Base-by-base conservation (phyloP, 208 protist genomes). In the Trypanosoma mega region DNA sequence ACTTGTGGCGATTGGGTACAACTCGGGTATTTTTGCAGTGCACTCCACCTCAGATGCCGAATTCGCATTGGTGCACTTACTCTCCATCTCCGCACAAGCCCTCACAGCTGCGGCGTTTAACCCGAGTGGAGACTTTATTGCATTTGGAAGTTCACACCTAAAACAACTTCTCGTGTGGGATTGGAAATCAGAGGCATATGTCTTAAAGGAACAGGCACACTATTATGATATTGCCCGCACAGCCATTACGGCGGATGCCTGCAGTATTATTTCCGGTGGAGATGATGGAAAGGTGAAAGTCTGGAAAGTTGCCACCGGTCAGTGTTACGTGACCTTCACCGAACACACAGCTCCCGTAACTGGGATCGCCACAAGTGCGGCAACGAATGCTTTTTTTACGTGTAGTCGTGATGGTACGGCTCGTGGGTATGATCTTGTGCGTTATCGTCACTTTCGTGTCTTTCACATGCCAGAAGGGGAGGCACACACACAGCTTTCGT, bases 91-190 rank as follows among this genome's bases (percentile, higher is more conserved):
- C 27, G 85, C 90, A 16, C 87, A 94, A 69, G 73, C 85, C 5
- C 78, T 97, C 31, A 95, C 86, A 20, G 83, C 89, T n/a, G 76
- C 88, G n/a, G 57, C 58, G 52, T 93, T 96, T 65, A 90, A 74
- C 21, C 78, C 82, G 11, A 89, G 33, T 59, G 94, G 90, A 2
- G 82, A 92, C 59, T 90, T 81, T 65, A 66, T 98, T 36, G 92
- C 90, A 18, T 94, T 98, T 68, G 92, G 90, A 39, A 88, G 78
- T 51, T 80, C 79, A 6, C 82, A 95, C 61, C 74, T 95, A 26
- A 90, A 92, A 74, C 90, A 96, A 80, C 66, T 98, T 7, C 74
- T 97, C 27, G 91, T 98, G n/a, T 98, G 92, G 91, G 91, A 98
- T 68, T 98, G 94, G 94, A 83, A 82, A 44, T 83, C 85, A 9